phyloP scores from a whole-genome alignment of 163 green algal genomes.

The Chlamydomonas reinhardtii region DNA sequence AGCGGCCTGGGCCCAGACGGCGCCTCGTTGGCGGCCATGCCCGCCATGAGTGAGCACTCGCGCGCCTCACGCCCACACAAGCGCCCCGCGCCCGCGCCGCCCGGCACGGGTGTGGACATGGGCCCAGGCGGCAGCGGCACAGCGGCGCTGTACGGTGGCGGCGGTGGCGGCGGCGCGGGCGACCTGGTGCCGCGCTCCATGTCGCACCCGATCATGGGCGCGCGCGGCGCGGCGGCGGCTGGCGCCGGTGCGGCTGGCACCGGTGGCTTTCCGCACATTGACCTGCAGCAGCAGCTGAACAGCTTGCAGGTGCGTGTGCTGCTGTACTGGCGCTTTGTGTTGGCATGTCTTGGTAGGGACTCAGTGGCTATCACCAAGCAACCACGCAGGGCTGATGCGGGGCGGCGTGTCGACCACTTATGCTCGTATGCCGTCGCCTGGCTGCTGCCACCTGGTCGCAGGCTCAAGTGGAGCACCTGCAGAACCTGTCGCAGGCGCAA shows the following conservation, averaged over 20 bases:
- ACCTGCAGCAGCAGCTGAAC: constrained; percentile 49
- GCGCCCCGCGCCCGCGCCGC: constrained; percentile 2
- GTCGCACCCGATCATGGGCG: constrained; percentile 27
- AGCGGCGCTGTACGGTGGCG: background rate
- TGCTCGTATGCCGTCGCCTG: too few species aligned
- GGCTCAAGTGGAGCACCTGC: constrained; percentile 41
- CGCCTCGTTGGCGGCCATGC: constrained; percentile 5
- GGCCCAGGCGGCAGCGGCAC: background rate
- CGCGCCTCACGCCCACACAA: constrained; percentile 10
- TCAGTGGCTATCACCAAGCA: too few species aligned
- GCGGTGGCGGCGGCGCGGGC: background rate
- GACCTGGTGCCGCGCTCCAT: constrained; percentile 20
- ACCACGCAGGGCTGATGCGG: too few species aligned
- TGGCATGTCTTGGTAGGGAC: too few species aligned
- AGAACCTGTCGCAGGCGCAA: constrained; percentile 20
- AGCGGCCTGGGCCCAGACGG: background rate
- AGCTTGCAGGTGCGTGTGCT: constrained; percentile 3
- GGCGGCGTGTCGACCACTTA: too few species aligned
- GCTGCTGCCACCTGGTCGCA: background rate
- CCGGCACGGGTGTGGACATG: too few species aligned
- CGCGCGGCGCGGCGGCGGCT: background rate
- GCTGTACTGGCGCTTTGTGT: too few species aligned
- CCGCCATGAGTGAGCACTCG: constrained; percentile 21
- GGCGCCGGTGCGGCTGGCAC: background rate
- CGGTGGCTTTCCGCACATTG: background rate